Evolutionary conservation across 768 basidiomycete genomes (phyloP).

Genomic region (Lentinula sp.): DNA sequence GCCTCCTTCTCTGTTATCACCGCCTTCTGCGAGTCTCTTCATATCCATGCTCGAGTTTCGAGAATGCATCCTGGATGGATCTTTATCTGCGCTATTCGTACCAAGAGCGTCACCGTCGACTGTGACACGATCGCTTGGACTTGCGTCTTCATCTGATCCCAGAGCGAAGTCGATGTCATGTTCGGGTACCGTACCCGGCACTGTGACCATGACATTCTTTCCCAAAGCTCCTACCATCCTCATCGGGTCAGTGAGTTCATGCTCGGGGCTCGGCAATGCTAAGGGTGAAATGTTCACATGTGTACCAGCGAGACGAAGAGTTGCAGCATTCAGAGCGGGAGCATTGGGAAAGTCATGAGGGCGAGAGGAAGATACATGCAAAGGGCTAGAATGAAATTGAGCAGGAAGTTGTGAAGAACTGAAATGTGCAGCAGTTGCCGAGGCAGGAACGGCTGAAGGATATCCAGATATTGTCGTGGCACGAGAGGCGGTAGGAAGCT

Average conservation of each 20-base stretch:
- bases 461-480: neutral
- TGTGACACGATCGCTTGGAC: neutral
- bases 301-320: constrained; percentile 82
- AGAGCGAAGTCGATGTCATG: neutral
- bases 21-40: neutral
- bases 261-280: constrained; percentile 84
- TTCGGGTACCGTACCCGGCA: constrained; percentile 54
- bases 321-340: constrained; percentile 60
- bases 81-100: neutral
- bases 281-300: constrained; percentile 82
- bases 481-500: neutral
- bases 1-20: neutral
- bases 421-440: constrained; percentile 4
- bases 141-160: neutral
- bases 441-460: neutral
- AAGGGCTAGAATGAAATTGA: constrained; percentile 11
- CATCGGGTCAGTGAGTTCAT: constrained; percentile 89
- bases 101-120: neutral
- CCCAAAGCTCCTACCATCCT: constrained; percentile 27
- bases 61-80: neutral
- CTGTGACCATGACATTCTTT: constrained; percentile 46
- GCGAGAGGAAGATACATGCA: constrained; percentile 4
- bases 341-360: constrained; percentile 36
- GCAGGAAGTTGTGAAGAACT: neutral
- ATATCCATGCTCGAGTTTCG: neutral